phyloP scores from a whole-genome alignment of 768 basidiomycete species.

The Xerocomellus chrysenteron region DNA sequence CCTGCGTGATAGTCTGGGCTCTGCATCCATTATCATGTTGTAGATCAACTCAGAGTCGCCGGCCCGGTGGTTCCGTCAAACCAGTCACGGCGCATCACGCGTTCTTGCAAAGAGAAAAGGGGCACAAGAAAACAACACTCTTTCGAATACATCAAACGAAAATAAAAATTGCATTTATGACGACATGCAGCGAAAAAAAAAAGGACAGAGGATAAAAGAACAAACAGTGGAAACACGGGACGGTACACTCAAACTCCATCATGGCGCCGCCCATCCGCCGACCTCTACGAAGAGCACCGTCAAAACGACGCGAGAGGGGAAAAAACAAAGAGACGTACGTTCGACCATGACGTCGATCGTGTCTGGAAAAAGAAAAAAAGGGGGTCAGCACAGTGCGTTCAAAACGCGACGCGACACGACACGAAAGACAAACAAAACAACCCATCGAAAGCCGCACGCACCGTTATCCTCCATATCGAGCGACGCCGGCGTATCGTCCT shows the following conservation, averaged over 20 bases:
- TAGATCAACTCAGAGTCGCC: too few species aligned
- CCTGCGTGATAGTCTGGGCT: too few species aligned
- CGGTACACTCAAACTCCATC: not conserved
- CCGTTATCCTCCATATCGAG: slow-evolving; percentile 92
- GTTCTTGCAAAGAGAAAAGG: too few species aligned
- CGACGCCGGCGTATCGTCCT: slow-evolving; percentile 82
- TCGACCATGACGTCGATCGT: slow-evolving; percentile 97
- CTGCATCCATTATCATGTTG: too few species aligned
- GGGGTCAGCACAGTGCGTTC: not conserved
- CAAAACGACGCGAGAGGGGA: not conserved
- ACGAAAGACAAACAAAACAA: not conserved
- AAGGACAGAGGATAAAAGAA: not conserved
- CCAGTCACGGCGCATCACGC: too few species aligned
- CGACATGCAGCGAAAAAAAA: not conserved
- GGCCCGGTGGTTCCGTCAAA: too few species aligned
- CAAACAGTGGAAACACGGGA: not conserved
- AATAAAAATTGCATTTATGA: slow-evolving; percentile 4
- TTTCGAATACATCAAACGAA: not conserved
- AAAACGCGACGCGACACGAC: too few species aligned
- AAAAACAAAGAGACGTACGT: slow-evolving; percentile 52
- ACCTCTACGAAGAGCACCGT: slow-evolving; percentile 11
- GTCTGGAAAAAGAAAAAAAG: slow-evolving; percentile 43
- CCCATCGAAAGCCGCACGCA: slow-evolving; percentile 30
- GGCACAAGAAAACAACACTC: too few species aligned
- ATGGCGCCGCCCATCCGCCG: slow-evolving; percentile 17